Percentiles rank a stretch among this genome's conserved stretches.
These are phyloP conservation scores for Dactylellina leptospora DNA, from an alignment of 2,329 filamentous ascomycete species.

Conservation along the genomic window DNA sequence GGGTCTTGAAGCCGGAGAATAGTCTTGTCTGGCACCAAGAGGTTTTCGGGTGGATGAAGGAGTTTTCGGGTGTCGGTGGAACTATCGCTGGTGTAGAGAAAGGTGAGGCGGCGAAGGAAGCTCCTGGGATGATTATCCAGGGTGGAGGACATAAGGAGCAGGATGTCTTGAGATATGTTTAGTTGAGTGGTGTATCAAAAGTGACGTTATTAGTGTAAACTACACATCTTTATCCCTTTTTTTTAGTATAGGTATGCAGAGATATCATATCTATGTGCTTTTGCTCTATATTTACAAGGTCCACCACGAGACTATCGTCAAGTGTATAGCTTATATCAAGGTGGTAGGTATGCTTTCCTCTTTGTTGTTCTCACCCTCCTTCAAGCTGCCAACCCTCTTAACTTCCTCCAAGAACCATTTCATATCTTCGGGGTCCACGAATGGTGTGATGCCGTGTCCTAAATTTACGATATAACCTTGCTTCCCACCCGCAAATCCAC, in stretches of 20 bases:
- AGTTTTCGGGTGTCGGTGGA: slow-evolving; percentile 30
- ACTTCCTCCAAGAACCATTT: slow-evolving; percentile 95
- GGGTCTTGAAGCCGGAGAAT: slow-evolving; percentile 93
- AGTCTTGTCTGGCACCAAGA: slow-evolving; percentile 87
- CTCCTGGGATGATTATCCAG: slow-evolving; percentile 15
- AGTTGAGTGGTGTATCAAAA: neutral
- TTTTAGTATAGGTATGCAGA: neutral
- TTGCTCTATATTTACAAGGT: slow-evolving; percentile 1
- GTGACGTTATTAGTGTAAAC: neutral
- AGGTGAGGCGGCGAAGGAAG: slow-evolving; percentile 23
- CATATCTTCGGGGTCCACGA: slow-evolving; percentile 91
- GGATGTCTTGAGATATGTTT: slow-evolving; percentile 39
- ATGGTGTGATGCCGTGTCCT: slow-evolving; percentile 95
- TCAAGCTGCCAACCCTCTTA: slow-evolving; percentile 70
- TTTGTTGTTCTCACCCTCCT: neutral
- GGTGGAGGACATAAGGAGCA: slow-evolving; percentile 17
- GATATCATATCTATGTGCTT: slow-evolving; percentile 10
- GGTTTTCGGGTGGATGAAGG: slow-evolving; percentile 74
- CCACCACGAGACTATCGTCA: no score
- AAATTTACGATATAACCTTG: slow-evolving; percentile 97
- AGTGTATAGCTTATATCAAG: slow-evolving; percentile 15
- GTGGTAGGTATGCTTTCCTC: slow-evolving; percentile 11
- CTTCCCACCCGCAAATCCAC: slow-evolving; percentile 82
- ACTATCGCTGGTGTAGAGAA: neutral
- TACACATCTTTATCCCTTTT: no score